These are phyloP conservation scores for Paramecium pentaurelia DNA, from an alignment of 73 alveolate species.

Conservation along the genomic window DNA sequence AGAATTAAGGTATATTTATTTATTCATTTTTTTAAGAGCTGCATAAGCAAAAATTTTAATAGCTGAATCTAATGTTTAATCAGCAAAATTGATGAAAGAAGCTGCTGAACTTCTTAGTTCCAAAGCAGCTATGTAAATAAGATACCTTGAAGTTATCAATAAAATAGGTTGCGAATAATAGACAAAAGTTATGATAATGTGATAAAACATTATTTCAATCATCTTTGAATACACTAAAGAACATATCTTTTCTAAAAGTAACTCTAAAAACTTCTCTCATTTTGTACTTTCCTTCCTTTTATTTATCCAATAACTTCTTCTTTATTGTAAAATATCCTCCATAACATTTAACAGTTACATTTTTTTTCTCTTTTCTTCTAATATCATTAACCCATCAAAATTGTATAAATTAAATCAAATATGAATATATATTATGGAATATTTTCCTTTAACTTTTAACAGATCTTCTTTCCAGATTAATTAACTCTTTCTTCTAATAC, in stretches of 20 bases:
- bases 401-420: slow-evolving; percentile 82
- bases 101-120: background rate
- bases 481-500: slow-evolving; percentile 74
- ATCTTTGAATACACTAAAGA: slow-evolving; percentile 54
- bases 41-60: background rate
- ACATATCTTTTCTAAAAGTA: slow-evolving; percentile 61
- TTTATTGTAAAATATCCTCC: slow-evolving; percentile 92
- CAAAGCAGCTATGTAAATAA: background rate
- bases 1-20: background rate
- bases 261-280: slow-evolving; percentile 77
- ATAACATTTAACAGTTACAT: slow-evolving; percentile 84
- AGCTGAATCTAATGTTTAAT: slow-evolving; percentile 23
- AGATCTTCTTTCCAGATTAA: slow-evolving; percentile 65
- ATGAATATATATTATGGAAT: slow-evolving; percentile 75
- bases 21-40: background rate
- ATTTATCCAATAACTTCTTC: slow-evolving; percentile 80
- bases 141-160: background rate
- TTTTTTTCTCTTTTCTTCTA: slow-evolving; percentile 72
- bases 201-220: background rate
- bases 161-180: background rate
- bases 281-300: slow-evolving; percentile 79
- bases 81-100: slow-evolving; percentile 29
- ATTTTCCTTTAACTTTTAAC: slow-evolving; percentile 66
- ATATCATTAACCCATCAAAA: slow-evolving; percentile 87
- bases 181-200: background rate